A percentile compares a stretch with the other conserved stretches of the same genome.
Conservation (phyloP, 352 stramenopile genomes). For the Pythium coloratum region DNA sequence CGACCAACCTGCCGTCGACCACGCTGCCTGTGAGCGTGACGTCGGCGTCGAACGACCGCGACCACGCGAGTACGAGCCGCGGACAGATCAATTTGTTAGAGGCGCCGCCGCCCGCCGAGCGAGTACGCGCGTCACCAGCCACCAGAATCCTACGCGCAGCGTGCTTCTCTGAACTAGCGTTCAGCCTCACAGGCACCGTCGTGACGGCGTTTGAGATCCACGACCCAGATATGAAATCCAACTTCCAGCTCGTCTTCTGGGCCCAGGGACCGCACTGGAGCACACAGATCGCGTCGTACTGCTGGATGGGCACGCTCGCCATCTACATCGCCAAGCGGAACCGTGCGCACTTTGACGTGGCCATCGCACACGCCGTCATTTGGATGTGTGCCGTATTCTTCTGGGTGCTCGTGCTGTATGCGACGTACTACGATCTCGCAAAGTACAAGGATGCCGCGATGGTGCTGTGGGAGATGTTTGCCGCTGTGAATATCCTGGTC, state of each 20-base stretch:
- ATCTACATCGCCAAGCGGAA: conserved; percentile 71
- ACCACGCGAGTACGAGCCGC: conserved; percentile 18
- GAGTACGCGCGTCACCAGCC: conserved; percentile 38
- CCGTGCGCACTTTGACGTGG: conserved; percentile 62
- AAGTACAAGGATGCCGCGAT: conserved; percentile 49
- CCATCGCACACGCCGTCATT: conserved; percentile 73
- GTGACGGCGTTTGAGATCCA: conserved; percentile 57
- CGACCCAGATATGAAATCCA: conserved; percentile 22
- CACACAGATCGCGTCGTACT: conserved; percentile 78
- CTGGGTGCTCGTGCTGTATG: conserved; percentile 73
- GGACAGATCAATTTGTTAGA: conserved; percentile 25
- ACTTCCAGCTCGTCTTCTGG: conserved; percentile 75
- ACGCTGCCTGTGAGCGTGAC: conserved; percentile 16
- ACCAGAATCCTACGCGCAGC: conserved; percentile 68
- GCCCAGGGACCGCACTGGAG: conserved; percentile 69
- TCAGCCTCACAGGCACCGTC: conserved; percentile 62
- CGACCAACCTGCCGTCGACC: conserved; percentile 11
- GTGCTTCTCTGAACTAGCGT: conserved; percentile 71
- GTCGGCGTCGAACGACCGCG: conserved; percentile 4
- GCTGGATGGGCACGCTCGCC: conserved; percentile 70
- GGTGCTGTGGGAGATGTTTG: conserved; percentile 77
- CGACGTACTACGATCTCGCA: conserved; percentile 51
- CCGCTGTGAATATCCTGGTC: conserved; percentile 52
- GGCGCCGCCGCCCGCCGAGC: conserved; percentile 7
- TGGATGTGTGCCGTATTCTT: conserved; percentile 81